Conservation (phyloP, 1,139 yeast genomes). For the Yamadazyma spencermartinsiae region DNA sequence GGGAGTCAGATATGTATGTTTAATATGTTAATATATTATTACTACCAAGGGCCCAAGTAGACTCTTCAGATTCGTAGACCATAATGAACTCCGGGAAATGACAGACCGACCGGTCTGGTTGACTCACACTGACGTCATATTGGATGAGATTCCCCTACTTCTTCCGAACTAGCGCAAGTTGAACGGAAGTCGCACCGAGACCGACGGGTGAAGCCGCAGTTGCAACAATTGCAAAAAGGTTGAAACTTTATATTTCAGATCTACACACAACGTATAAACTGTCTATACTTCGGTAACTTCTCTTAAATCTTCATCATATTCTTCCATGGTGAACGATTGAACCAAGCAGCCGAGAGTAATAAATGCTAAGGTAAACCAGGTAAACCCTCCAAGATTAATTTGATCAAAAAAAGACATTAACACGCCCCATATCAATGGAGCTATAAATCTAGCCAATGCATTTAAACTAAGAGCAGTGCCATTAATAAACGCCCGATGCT, state of each 20-base stretch:
- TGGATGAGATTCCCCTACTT: too few species aligned
- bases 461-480: constrained; percentile 50
- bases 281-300: not conserved
- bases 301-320: constrained; percentile 19
- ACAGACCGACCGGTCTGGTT: not conserved
- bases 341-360: constrained; percentile 32
- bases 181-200: not conserved
- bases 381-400: constrained; percentile 44
- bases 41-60: not conserved
- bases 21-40: constrained; percentile 3
- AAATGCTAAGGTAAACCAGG: constrained; percentile 49
- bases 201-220: not conserved
- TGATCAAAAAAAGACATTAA: constrained; percentile 51
- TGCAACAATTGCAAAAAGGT: too few species aligned
- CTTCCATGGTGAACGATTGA: constrained; percentile 36
- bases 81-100: not conserved
- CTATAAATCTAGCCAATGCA: constrained; percentile 57
- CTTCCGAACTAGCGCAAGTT: not conserved
- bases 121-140: constrained; percentile 2
- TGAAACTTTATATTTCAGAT: not conserved
- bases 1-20: constrained; percentile 12
- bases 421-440: constrained; percentile 60
- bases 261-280: not conserved
- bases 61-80: not conserved
- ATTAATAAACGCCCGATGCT: constrained; percentile 52